A percentile compares a stretch with the other conserved stretches of the same genome.
These are phyloP conservation scores for Xylaria nigripes DNA, from an alignment of 495 filamentous ascomycete genomes.

Conservation along the genomic window DNA sequence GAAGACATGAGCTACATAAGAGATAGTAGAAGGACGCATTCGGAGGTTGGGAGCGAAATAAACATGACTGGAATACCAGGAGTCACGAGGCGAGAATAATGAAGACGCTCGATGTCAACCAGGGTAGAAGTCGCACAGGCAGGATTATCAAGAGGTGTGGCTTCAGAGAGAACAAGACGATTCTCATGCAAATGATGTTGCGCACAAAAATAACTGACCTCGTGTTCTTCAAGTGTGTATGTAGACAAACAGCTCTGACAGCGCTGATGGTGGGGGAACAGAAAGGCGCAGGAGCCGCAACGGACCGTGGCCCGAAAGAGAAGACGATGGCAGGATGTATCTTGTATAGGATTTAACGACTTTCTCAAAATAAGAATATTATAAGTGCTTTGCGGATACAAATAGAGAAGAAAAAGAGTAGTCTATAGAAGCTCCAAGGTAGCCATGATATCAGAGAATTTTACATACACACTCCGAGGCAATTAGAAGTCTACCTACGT, in stretches of 20 bases:
- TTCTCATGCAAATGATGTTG: too few relatives aligned
- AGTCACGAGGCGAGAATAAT: background rate
- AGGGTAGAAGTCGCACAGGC: background rate
- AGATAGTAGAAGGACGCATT: background rate
- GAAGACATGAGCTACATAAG: background rate
- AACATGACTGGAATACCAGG: background rate
- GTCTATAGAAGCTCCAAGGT: background rate
- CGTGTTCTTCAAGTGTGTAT: too few relatives aligned
- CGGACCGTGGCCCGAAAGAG: background rate
- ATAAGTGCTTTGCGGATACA: too few relatives aligned
- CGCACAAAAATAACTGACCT: too few relatives aligned
- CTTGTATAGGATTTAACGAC: too few relatives aligned
- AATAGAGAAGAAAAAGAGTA: background rate
- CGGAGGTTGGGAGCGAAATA: background rate
- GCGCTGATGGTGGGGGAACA: background rate
- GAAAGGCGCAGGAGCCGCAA: background rate
- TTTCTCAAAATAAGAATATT: too few relatives aligned
- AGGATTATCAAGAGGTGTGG: background rate
- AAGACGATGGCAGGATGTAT: too few relatives aligned
- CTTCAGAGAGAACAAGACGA: too few relatives aligned
- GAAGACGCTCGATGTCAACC: background rate
- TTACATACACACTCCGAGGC: too few relatives aligned
- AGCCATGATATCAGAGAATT: background rate
- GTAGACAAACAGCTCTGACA: background rate
- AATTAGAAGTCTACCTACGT: too few relatives aligned